Conservation (phyloP, 768 basidiomycete genomes). For the Tylopilus felleus region DNA sequence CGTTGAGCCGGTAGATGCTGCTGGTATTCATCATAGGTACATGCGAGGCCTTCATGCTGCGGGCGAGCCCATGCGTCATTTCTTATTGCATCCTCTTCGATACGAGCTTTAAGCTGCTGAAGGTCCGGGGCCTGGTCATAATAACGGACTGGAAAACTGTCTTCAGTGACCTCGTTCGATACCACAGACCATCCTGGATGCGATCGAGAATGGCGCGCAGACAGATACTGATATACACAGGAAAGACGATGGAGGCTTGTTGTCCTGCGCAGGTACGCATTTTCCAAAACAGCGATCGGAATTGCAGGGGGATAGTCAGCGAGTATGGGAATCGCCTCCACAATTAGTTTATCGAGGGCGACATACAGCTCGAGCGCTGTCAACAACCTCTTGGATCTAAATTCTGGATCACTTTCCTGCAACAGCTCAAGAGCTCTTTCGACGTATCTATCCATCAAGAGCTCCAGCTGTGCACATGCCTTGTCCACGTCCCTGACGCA, state of each 20-base stretch:
- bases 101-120: not conserved
- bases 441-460: conserved; percentile 29
- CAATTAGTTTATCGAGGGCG: not conserved
- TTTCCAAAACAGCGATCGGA: not conserved
- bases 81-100: not conserved
- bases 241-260: not conserved
- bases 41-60: not conserved
- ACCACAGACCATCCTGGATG: not conserved
- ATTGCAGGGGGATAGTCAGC: not conserved
- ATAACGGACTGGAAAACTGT: not conserved
- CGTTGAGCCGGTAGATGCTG: too few relatives aligned
- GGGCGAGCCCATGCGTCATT: not conserved
- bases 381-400: conserved; percentile 39
- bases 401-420: conserved; percentile 26
- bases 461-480: conserved; percentile 16
- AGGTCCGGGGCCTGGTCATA: not conserved
- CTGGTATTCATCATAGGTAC: not conserved
- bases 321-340: not conserved
- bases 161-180: not conserved
- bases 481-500: conserved; percentile 1
- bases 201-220: not conserved
- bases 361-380: conserved; percentile 15
- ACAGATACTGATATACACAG: not conserved
- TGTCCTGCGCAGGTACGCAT: not conserved
- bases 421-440: not conserved